phyloP scores from a whole-genome alignment of 2,329 filamentous ascomycete genomes.

The Clonostachys chloroleuca region DNA sequence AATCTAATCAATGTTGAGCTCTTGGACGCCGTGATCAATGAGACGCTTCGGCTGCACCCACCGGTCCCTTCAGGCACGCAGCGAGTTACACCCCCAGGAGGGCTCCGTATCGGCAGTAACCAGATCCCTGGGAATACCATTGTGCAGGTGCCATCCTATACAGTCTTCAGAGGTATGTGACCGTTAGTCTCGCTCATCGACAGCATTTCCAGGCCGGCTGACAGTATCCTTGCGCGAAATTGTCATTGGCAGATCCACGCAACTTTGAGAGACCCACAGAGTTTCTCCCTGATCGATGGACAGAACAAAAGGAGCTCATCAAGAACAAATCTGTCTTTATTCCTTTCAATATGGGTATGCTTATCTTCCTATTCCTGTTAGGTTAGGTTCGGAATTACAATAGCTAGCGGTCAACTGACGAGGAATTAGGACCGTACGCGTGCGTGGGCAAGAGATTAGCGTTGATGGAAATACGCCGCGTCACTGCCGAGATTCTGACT shows the following conservation, averaged over 20 bases:
- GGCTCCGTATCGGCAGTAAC: conserved; percentile 19
- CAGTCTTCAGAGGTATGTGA: neutral
- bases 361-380: neutral
- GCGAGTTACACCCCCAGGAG: conserved; percentile 25
- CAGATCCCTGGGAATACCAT: conserved; percentile 28
- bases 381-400: too few relatives aligned
- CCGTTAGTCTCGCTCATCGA: neutral
- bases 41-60: conserved; percentile 26
- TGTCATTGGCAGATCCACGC: conserved; percentile 5
- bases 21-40: conserved; percentile 28
- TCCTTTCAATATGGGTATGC: conserved; percentile 18
- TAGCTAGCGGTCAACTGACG: neutral
- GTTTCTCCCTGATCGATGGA: conserved; percentile 28
- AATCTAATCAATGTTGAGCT: neutral
- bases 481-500: neutral
- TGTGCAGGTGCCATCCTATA: conserved; percentile 19
- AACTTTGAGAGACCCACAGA: conserved; percentile 9
- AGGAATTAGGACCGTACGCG: conserved; percentile 10
- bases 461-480: neutral
- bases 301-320: conserved; percentile 16
- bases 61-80: conserved; percentile 21
- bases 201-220: neutral
- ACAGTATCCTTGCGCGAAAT: neutral
- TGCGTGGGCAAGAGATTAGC: conserved; percentile 28
- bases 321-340: conserved; percentile 12